Percentiles rank a stretch among this genome's conserved stretches.
Evolutionary conservation across 2,329 filamentous ascomycete genomes (phyloP).

Genomic region (Trichophyton rubrum): DNA sequence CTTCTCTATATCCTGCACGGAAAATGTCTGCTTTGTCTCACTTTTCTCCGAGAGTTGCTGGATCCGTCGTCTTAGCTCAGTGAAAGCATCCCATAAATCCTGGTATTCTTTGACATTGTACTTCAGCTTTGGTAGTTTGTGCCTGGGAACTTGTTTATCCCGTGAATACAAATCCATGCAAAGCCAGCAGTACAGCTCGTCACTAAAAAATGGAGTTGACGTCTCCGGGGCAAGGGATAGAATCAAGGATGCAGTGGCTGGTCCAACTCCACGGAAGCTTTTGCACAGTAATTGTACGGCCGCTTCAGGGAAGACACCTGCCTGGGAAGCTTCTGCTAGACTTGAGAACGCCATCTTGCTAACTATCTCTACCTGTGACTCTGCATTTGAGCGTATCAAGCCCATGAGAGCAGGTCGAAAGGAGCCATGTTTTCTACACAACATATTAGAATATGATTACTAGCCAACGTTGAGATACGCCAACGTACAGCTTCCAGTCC

Average conservation of each 20-base stretch:
- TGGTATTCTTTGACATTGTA: constrained; percentile 31
- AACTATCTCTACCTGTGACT: constrained; percentile 17
- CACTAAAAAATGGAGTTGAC: constrained; percentile 32
- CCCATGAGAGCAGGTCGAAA: constrained; percentile 29
- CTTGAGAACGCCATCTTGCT: constrained; percentile 20
- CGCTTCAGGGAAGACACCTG: constrained; percentile 20
- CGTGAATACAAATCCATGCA: constrained; percentile 16
- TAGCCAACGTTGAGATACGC: not conserved
- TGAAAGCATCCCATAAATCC: constrained; percentile 21
- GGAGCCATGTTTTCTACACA: constrained; percentile 28
- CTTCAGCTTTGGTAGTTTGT: constrained; percentile 21
- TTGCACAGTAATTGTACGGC: constrained; percentile 24
- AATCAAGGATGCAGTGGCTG: constrained; percentile 33
- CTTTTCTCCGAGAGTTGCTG: constrained; percentile 10
- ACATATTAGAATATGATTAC: not conserved
- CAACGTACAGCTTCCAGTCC: constrained; percentile 34
- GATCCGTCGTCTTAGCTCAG: constrained; percentile 17
- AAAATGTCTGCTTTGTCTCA: constrained; percentile 13
- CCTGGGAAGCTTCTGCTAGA: not conserved
- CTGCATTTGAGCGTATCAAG: constrained; percentile 28
- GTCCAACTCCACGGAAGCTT: constrained; percentile 30
- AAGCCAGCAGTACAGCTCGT: constrained; percentile 33
- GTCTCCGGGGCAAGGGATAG: constrained; percentile 21
- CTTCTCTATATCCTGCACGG: constrained; percentile 25
- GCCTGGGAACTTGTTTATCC: not conserved